Percentiles rank a stretch among this genome's conserved stretches.
Evolutionary conservation across 108 stramenopile species (phyloP).

Genomic region (Parietichytrium sp.): DNA sequence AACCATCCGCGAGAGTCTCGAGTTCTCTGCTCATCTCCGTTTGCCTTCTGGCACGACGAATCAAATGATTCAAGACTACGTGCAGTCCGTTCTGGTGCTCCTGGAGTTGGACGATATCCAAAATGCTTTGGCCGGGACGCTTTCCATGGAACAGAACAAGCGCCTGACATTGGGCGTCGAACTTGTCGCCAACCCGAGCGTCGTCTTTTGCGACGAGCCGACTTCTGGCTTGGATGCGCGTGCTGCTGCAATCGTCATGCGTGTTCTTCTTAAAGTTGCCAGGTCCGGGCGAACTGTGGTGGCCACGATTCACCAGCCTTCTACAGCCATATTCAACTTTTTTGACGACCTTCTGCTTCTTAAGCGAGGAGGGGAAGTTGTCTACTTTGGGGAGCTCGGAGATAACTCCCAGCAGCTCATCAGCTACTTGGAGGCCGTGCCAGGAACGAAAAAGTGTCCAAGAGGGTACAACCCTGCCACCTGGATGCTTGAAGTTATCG

Average conservation of each 20-base stretch:
- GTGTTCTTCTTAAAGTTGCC: slow-evolving; percentile 52
- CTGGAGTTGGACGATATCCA: slow-evolving; percentile 72
- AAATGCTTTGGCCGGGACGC: slow-evolving; percentile 66
- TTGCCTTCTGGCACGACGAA: slow-evolving; percentile 58
- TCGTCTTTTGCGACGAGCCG: slow-evolving; percentile 69
- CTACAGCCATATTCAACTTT: slow-evolving; percentile 71
- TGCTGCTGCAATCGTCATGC: slow-evolving; percentile 66
- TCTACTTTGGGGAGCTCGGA: slow-evolving; percentile 75
- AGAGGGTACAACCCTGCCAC: slow-evolving; percentile 73
- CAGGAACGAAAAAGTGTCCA: slow-evolving; percentile 28
- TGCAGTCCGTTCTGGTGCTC: slow-evolving; percentile 71
- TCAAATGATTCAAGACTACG: slow-evolving; percentile 53
- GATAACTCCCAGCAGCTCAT: slow-evolving; percentile 62
- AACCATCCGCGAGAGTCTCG: slow-evolving; percentile 77
- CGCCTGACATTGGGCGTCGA: slow-evolving; percentile 72
- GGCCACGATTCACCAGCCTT: slow-evolving; percentile 82
- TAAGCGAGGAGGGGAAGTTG: slow-evolving; percentile 74
- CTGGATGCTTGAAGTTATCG: slow-evolving; percentile 77
- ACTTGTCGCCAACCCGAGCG: slow-evolving; percentile 71
- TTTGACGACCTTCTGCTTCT: slow-evolving; percentile 73
- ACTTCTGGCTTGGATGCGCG: slow-evolving; percentile 70
- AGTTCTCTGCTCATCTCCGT: slow-evolving; percentile 77
- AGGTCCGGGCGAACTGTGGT: slow-evolving; percentile 67
- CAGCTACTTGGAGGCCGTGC: slow-evolving; percentile 60
- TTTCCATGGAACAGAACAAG: slow-evolving; percentile 72